Conservation (phyloP, 2,329 filamentous ascomycete genomes). For the Nothophoma quercina region DNA sequence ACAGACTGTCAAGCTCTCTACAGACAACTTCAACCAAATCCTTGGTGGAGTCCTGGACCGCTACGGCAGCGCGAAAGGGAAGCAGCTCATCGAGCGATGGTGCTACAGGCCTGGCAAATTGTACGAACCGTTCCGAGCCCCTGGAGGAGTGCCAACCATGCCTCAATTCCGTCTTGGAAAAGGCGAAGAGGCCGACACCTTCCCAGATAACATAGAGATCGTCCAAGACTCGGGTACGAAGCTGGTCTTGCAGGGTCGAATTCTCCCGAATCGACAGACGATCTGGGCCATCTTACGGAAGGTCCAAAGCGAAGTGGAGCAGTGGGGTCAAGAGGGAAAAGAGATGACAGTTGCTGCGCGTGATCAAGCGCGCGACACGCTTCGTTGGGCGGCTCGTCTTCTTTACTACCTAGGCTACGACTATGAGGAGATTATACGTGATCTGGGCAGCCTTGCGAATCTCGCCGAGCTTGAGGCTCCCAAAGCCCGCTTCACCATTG, state of each 20-base stretch:
- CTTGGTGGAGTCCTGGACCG: conserved; percentile 63
- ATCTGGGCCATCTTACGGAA: conserved; percentile 44
- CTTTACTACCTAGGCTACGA: conserved; percentile 44
- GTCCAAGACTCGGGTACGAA: conserved; percentile 35
- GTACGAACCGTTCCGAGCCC: conserved; percentile 38
- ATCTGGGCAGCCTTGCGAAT: conserved; percentile 40
- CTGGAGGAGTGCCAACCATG: conserved; percentile 46
- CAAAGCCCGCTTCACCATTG: conserved; percentile 18
- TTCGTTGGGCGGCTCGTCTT: conserved; percentile 41
- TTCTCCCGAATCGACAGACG: conserved; percentile 44
- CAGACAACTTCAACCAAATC: conserved; percentile 59
- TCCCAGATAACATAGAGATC: conserved; percentile 42
- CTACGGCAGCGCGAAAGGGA: conserved; percentile 58
- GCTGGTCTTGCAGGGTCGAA: conserved; percentile 39
- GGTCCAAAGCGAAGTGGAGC: conserved; percentile 42
- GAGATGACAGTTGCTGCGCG: conserved; percentile 21
- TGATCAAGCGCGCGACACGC: conserved; percentile 35
- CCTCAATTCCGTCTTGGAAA: conserved; percentile 34
- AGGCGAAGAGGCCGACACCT: conserved; percentile 31
- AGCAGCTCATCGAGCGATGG: conserved; percentile 58
- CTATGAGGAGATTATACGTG: conserved; percentile 41
- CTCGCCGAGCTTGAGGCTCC: conserved; percentile 43
- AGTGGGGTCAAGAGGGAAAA: conserved; percentile 22
- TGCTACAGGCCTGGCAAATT: conserved; percentile 34
- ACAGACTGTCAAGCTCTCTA: conserved; percentile 35